Conservation (phyloP, 371 early-diverging fungal species). For the Blakeslea trispora region DNA sequence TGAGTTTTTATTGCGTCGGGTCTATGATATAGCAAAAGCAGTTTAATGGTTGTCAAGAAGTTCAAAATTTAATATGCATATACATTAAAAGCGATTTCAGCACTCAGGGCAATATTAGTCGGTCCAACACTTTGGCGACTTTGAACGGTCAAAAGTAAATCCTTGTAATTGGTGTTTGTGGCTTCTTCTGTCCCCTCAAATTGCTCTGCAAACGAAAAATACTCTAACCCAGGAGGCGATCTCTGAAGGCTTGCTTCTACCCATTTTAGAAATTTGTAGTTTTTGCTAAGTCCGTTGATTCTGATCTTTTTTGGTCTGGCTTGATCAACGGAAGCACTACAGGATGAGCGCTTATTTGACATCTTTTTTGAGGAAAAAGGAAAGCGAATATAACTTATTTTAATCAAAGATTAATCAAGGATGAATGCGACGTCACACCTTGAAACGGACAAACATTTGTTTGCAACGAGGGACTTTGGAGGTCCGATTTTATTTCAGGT, state of each 20-base stretch:
- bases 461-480: neutral
- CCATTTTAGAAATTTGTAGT: slow-evolving; percentile 10
- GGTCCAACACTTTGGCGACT: slow-evolving; percentile 11
- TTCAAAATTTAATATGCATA: slow-evolving; percentile 11
- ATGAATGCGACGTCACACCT: no score
- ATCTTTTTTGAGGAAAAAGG: neutral
- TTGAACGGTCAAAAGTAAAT: slow-evolving; percentile 15
- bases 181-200: slow-evolving; percentile 7
- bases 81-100: slow-evolving; percentile 16
- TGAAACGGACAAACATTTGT: neutral
- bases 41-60: slow-evolving; percentile 13
- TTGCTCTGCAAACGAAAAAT: slow-evolving; percentile 17
- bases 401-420: neutral
- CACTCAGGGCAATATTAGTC: slow-evolving; percentile 12
- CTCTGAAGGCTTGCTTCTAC: slow-evolving; percentile 9
- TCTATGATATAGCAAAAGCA: slow-evolving; percentile 16
- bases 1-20: slow-evolving; percentile 11
- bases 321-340: neutral
- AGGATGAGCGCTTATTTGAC: slow-evolving; percentile 1
- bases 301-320: slow-evolving; percentile 3
- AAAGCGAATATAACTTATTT: neutral
- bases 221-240: slow-evolving; percentile 6
- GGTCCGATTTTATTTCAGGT: neutral
- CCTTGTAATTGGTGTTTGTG: slow-evolving; percentile 13
- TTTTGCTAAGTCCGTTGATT: slow-evolving; percentile 10